phyloP scores from a whole-genome alignment of 352 stramenopile genomes.

The Phytophthora cryptogea region DNA sequence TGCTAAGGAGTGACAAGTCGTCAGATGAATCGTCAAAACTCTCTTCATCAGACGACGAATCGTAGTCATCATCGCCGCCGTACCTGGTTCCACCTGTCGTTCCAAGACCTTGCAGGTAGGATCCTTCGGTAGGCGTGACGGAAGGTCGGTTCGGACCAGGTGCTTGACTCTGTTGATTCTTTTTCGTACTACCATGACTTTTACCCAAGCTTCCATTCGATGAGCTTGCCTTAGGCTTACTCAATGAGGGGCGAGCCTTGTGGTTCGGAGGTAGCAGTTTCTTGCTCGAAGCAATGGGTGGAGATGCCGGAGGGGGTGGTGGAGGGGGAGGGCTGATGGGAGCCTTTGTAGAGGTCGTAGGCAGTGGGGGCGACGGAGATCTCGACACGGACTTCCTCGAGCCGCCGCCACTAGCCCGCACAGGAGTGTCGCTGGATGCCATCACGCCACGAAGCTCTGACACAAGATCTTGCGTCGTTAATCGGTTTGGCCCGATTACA shows the following conservation, averaged over 20 bases:
- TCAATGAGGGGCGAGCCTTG: slow-evolving; percentile 13
- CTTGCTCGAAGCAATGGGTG: slow-evolving; percentile 10
- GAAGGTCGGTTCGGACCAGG: slow-evolving; percentile 15
- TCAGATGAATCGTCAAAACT: slow-evolving; percentile 40
- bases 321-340: slow-evolving; percentile 22
- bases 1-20: slow-evolving; percentile 40
- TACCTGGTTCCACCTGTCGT: slow-evolving; percentile 33
- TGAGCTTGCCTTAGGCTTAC: slow-evolving; percentile 11
- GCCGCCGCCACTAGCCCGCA: slow-evolving; percentile 23
- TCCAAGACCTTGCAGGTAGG: slow-evolving; percentile 33
- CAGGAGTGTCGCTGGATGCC: slow-evolving; percentile 61
- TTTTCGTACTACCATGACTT: slow-evolving; percentile 22
- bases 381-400: slow-evolving; percentile 38
- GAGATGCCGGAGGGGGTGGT: slow-evolving; percentile 6
- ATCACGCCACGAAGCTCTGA: slow-evolving; percentile 67
- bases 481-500: slow-evolving; percentile 9
- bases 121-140: slow-evolving; percentile 14
- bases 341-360: slow-evolving; percentile 12
- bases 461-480: slow-evolving; percentile 60
- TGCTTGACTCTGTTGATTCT: background rate
- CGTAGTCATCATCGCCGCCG: slow-evolving; percentile 33
- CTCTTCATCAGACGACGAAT: slow-evolving; percentile 42
- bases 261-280: slow-evolving; percentile 10
- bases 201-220: slow-evolving; percentile 9
- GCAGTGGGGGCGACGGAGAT: slow-evolving; percentile 24